phyloP scores from a whole-genome alignment of 768 basidiomycete species.

The Epithele typhae region DNA sequence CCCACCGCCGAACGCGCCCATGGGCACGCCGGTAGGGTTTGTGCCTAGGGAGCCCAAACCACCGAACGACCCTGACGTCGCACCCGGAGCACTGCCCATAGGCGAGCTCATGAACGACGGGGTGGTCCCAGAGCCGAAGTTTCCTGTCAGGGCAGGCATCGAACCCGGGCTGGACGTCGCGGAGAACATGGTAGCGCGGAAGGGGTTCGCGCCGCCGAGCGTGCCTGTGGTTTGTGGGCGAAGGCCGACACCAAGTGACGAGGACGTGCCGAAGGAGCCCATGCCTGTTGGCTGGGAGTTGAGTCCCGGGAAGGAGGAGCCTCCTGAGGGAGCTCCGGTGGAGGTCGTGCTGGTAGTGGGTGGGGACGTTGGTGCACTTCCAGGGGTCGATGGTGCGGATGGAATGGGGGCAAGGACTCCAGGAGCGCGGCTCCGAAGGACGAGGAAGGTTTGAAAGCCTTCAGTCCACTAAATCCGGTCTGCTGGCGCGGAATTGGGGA shows the following conservation, averaged over 20 bases:
- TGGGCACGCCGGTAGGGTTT: constrained; percentile 12
- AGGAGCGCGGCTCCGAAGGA: constrained; percentile 49
- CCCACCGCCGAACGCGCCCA: constrained; percentile 14
- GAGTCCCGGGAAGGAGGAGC: constrained; percentile 41
- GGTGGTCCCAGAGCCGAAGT: constrained; percentile 5
- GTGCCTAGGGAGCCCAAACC: constrained; percentile 16
- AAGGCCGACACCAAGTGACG: constrained; percentile 27
- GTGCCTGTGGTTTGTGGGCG: constrained; percentile 37
- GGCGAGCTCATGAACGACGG: constrained; percentile 20
- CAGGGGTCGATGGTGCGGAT: constrained; percentile 47
- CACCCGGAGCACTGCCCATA: constrained; percentile 11
- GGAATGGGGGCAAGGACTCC: constrained; percentile 64
- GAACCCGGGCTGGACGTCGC: constrained; percentile 7
- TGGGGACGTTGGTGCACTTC: too few species aligned
- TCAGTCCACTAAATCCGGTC: constrained; percentile 49
- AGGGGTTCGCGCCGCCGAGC: constrained; percentile 34
- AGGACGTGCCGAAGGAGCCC: constrained; percentile 5
- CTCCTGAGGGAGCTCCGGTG: constrained; percentile 51
- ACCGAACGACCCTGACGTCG: constrained; percentile 7
- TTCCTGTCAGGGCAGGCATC: constrained; percentile 4
- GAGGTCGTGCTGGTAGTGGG: too few species aligned
- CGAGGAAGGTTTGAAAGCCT: constrained; percentile 51
- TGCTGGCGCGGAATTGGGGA: constrained; percentile 38
- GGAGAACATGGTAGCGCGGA: constrained; percentile 36
- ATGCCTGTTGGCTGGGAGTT: constrained; percentile 21